Evolutionary conservation across 306 rosid genomes (phyloP).

Genomic region (Lagenaria siceraria): DNA sequence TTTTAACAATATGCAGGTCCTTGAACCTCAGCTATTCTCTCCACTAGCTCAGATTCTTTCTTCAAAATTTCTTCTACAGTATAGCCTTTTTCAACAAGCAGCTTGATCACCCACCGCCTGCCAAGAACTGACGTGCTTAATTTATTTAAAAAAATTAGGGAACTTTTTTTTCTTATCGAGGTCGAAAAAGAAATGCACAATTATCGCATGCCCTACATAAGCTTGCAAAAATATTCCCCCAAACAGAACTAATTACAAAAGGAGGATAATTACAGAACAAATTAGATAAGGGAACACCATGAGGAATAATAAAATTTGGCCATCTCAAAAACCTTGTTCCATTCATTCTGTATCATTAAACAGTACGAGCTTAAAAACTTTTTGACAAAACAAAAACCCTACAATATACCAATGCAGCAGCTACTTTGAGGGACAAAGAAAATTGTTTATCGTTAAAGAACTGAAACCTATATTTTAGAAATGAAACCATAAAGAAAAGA

Average conservation of each 20-base stretch:
- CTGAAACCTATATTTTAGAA: background rate
- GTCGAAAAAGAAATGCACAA: background rate
- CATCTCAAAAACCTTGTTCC: background rate
- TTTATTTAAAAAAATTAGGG: background rate
- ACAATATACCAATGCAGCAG: background rate
- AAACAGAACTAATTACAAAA: background rate
- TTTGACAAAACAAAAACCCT: background rate
- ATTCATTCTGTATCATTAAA: background rate
- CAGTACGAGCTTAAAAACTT: slow-evolving; percentile 6
- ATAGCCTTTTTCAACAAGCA: slow-evolving; percentile 48
- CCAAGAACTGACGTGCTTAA: slow-evolving; percentile 24
- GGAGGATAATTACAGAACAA: background rate
- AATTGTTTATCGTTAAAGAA: background rate
- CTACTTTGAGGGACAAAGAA: background rate
- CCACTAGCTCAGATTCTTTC: slow-evolving; percentile 93
- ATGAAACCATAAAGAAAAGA: background rate
- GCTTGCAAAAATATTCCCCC: background rate
- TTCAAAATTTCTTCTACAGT: slow-evolving; percentile 47
- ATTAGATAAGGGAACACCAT: background rate
- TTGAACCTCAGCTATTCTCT: slow-evolving; percentile 86
- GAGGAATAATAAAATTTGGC: background rate
- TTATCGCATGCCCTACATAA: background rate
- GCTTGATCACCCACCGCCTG: slow-evolving; percentile 92
- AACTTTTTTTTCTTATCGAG: background rate
- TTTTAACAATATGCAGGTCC: slow-evolving; percentile 30